Conservation (phyloP, 345 rosid species). For the Citrus maxima region DNA sequence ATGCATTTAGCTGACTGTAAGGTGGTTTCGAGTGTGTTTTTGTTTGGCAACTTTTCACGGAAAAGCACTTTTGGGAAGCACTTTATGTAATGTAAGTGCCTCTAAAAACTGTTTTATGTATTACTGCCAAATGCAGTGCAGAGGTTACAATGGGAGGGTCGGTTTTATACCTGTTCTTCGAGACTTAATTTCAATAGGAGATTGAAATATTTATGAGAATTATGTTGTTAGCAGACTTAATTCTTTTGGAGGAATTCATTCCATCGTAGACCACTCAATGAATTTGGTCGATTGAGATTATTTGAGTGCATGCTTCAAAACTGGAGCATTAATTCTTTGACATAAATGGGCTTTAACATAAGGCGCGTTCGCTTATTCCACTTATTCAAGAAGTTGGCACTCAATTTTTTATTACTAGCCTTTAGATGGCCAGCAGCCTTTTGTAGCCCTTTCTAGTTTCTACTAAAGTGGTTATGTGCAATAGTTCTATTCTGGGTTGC, state of each 20-base stretch:
- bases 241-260: background rate
- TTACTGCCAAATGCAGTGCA: background rate
- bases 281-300: background rate
- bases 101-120: background rate
- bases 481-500: background rate
- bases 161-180: too few species aligned
- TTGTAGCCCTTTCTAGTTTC: background rate
- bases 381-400: background rate
- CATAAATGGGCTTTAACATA: background rate
- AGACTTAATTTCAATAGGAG: background rate
- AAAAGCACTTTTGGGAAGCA: background rate
- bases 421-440: background rate
- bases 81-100: too few species aligned
- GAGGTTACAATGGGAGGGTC: too few species aligned
- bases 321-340: background rate
- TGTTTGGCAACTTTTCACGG: background rate
- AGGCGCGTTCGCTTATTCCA: background rate
- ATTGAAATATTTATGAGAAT: background rate
- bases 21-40: background rate
- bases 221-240: too few species aligned
- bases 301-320: background rate
- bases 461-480: too few species aligned
- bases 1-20: too few species aligned
- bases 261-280: background rate
- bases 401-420: background rate